Evolutionary conservation across 139 green algal genomes (phyloP), one percentile per base, ranked within the genome.

Genomic region (Desmodesmus armatus): DNA sequence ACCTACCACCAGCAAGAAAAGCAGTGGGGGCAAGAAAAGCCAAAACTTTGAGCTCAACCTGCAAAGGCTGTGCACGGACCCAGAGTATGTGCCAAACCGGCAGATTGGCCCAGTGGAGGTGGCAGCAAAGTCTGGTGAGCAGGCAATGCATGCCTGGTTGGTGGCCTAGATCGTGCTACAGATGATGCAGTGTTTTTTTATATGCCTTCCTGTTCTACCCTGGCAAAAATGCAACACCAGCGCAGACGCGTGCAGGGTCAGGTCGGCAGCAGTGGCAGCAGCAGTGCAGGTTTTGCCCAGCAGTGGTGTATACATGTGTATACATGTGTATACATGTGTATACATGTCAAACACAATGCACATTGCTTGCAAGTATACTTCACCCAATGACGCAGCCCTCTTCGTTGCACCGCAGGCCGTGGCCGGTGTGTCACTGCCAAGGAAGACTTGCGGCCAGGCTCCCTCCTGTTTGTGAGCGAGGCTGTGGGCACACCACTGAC

Each of bases 61-160:
- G 76, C 31, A 82, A 9, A 43, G 55, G 29, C 35, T 82, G 29
- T 41, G 55, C 39, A 72, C 37, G 29, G 47, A 13, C 25, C 31
- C 37, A 21, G 29, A 29, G 37, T 58, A 41, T 15, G n/a, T 21
- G 3, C 76, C 76, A 7, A 23, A 53, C 21, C 47, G 76, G 23
- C 76, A 82, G 1, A 82, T 82, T 44, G 76, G 76, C 23, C 76
- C 76, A 39, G 37, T 82, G 5, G 76, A 82, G 25, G 47, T 82
- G 3, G n/a, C 62, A 13, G 39, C 31, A 37, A 7, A 63, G 9
- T 23, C 41, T 63, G 71, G 71, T 79, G 19, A 41, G n/a, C 33
- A 29, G n/a, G n/a, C n/a, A n/a, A n/a, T n/a, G n/a, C n/a, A n/a
- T n/a, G 33, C 65, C 65, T 72, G 31, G 65, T 72, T 11, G 2